A percentile compares a stretch with the other conserved stretches of the same genome.
Conservation (phyloP, 73 alveolate genomes). For the Paramecium caudatum region DNA sequence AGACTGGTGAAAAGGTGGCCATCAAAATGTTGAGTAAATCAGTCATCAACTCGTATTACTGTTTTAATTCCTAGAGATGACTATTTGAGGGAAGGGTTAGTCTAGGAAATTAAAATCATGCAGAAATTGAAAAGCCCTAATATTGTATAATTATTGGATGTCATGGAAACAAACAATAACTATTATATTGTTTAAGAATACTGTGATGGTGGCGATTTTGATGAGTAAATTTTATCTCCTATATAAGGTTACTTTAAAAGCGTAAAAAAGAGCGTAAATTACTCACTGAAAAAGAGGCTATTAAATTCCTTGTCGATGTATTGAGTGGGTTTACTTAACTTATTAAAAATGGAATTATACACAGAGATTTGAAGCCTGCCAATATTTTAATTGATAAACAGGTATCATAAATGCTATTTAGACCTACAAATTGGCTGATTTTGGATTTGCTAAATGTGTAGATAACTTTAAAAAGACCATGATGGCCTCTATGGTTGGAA, state of each 20-base stretch:
- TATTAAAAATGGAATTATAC: constrained; percentile 75
- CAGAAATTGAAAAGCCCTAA: constrained; percentile 64
- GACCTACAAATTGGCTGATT: constrained; percentile 75
- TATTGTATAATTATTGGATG: constrained; percentile 75
- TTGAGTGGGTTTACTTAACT: constrained; percentile 64
- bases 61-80: constrained; percentile 53
- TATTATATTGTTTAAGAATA: constrained; percentile 76
- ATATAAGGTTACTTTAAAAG: constrained; percentile 46
- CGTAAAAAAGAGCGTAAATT: constrained; percentile 10
- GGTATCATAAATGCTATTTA: constrained; percentile 39
- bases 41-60: constrained; percentile 40
- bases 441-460: constrained; percentile 77
- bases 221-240: constrained; percentile 33
- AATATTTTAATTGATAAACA: constrained; percentile 75
- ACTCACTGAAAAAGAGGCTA: constrained; percentile 73
- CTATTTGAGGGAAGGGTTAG: constrained; percentile 71
- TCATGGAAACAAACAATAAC: constrained; percentile 72
- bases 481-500: constrained; percentile 79
- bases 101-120: constrained; percentile 74
- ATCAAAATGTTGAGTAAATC: constrained; percentile 68
- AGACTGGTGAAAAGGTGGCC: constrained; percentile 75
- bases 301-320: constrained; percentile 69
- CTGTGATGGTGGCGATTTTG: constrained; percentile 79
- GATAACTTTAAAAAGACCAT: constrained; percentile 71
- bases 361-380: constrained; percentile 78